Percentiles rank a stretch among this genome's conserved stretches.
phyloP scores from a whole-genome alignment of 2,329 filamentous ascomycete species.

The Zelopaecilomyces penicillatus region DNA sequence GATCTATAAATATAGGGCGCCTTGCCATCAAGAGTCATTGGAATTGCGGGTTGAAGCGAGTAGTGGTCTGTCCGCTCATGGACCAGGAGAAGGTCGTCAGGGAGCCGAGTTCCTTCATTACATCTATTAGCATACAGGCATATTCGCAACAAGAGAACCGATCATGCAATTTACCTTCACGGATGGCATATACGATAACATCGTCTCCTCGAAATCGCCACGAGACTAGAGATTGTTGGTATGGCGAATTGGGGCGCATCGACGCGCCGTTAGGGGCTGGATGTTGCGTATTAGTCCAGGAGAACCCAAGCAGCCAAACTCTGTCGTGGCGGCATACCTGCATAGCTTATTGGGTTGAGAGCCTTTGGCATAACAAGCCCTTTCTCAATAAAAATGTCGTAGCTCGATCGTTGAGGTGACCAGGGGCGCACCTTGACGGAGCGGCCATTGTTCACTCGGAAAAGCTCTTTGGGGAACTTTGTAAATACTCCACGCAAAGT shows the following conservation, averaged over 20 bases:
- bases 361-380: conserved; percentile 7
- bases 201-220: conserved; percentile 9
- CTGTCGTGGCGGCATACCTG: conserved; percentile 2
- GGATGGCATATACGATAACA: conserved; percentile 10
- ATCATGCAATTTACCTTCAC: conserved; percentile 5
- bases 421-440: conserved; percentile 6
- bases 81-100: conserved; percentile 13
- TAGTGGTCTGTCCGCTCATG: conserved; percentile 17
- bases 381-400: conserved; percentile 2
- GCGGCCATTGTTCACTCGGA: conserved; percentile 10
- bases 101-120: conserved; percentile 12
- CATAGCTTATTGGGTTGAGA: conserved; percentile 4
- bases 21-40: conserved; percentile 2
- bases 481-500: conserved; percentile 1
- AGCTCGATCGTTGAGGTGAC: conserved; percentile 6
- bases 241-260: conserved; percentile 12
- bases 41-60: conserved; percentile 13
- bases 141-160: background rate
- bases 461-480: conserved; percentile 9
- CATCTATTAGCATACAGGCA: background rate
- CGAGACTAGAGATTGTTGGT: conserved; percentile 12
- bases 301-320: background rate
- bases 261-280: conserved; percentile 16
- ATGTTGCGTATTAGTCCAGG: background rate
- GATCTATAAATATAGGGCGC: too few relatives aligned